These are phyloP conservation scores for Teratosphaeria destructans DNA, from an alignment of 2,329 filamentous ascomycete species.

Conservation along the genomic window DNA sequence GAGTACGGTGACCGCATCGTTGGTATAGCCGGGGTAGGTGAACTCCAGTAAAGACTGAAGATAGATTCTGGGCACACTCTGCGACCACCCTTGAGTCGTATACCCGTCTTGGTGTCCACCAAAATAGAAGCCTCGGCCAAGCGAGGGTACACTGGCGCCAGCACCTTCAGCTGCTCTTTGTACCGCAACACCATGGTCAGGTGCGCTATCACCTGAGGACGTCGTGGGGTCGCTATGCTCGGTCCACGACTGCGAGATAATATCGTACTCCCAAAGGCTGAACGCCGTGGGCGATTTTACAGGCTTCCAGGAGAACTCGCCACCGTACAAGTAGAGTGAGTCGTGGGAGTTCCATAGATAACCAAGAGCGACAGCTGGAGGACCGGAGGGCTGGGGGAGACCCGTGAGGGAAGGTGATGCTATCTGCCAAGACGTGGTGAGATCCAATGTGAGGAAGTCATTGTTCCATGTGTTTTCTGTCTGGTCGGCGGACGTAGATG, in stretches of 20 bases:
- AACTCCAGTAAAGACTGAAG: constrained; percentile 66
- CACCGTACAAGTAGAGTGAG: constrained; percentile 63
- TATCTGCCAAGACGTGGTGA: constrained; percentile 62
- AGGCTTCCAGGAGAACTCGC: constrained; percentile 59
- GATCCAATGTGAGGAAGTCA: constrained; percentile 60
- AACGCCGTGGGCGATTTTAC: constrained; percentile 46
- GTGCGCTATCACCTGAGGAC: constrained; percentile 53
- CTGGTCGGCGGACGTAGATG: constrained; percentile 48
- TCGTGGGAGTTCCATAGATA: constrained; percentile 65
- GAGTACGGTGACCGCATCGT: constrained; percentile 50
- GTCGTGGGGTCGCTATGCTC: constrained; percentile 53
- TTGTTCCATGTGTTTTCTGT: constrained; percentile 62
- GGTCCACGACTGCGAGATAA: constrained; percentile 49
- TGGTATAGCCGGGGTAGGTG: constrained; percentile 60
- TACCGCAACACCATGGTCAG: constrained; percentile 44
- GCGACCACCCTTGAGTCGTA: constrained; percentile 58
- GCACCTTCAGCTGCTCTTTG: constrained; percentile 66
- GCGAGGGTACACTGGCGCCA: constrained; percentile 56
- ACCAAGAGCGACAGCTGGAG: constrained; percentile 61
- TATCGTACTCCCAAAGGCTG: constrained; percentile 61
- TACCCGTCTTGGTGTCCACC: constrained; percentile 62
- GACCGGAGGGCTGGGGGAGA: constrained; percentile 54
- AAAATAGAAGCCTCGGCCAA: constrained; percentile 69
- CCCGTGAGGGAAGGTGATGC: constrained; percentile 52
- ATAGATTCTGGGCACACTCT: constrained; percentile 53